Conservation (phyloP, 2,329 filamentous ascomycete species). For the Bipolaris bicolor region DNA sequence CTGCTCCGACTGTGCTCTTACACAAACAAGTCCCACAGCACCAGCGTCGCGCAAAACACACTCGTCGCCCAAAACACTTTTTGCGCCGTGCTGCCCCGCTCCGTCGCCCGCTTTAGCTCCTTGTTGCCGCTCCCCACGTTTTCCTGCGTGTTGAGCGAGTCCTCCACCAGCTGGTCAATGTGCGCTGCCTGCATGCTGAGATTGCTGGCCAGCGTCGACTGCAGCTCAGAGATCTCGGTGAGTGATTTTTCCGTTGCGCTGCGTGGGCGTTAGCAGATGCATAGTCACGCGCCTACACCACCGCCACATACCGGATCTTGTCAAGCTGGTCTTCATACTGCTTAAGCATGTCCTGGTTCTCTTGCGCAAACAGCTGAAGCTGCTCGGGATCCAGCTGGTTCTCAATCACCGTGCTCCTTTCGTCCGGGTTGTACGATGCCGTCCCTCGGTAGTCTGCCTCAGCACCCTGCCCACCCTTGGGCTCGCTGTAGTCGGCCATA, state of each 20-base stretch:
- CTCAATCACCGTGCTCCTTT: constrained; percentile 50
- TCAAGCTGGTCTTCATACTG: constrained; percentile 93
- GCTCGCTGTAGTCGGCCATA: constrained; percentile 25
- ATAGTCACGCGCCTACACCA: not conserved
- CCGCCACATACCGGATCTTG: constrained; percentile 79
- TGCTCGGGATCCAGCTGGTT: constrained; percentile 79
- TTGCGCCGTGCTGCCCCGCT: constrained; percentile 58
- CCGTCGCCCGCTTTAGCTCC: constrained; percentile 81
- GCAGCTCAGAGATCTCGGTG: constrained; percentile 89
- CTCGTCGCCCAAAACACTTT: constrained; percentile 57
- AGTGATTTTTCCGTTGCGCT: constrained; percentile 90
- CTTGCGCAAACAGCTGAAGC: constrained; percentile 88
- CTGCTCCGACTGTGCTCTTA: constrained; percentile 27
- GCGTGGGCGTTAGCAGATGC: constrained; percentile 25
- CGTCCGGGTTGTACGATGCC: constrained; percentile 29
- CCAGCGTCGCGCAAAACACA: constrained; percentile 54
- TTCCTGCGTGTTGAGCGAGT: constrained; percentile 80
- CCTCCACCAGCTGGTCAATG: constrained; percentile 85
- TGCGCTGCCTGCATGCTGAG: constrained; percentile 84
- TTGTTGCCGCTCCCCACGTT: constrained; percentile 91
- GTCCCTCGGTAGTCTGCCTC: constrained; percentile 37
- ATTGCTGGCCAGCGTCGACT: constrained; percentile 86
- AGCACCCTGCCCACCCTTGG: constrained; percentile 11
- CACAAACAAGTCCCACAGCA: constrained; percentile 58
- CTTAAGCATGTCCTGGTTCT: constrained; percentile 90